These are phyloP conservation scores for Talaromyces albobiverticillius DNA, from an alignment of 2,329 filamentous ascomycete species.

Conservation along the genomic window DNA sequence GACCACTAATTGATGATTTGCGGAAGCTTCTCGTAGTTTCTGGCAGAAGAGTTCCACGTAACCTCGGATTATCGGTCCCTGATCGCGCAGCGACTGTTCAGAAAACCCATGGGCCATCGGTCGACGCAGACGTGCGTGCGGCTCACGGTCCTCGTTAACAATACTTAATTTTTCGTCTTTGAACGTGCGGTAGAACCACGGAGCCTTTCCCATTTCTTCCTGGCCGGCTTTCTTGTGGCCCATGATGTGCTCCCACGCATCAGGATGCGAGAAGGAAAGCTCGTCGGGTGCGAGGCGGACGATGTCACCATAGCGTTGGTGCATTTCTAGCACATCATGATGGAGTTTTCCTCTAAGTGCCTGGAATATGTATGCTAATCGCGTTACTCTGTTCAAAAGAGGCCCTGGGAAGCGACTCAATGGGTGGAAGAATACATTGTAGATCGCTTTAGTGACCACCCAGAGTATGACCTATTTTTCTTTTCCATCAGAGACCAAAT, in stretches of 20 bases:
- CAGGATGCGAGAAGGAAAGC: conserved; percentile 21
- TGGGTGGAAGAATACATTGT: conserved; percentile 26
- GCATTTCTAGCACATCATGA: conserved; percentile 23
- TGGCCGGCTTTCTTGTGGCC: conserved; percentile 20
- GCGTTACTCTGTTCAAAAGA: conserved; percentile 12
- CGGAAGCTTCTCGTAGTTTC: conserved; percentile 16
- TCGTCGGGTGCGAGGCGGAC: conserved; percentile 28
- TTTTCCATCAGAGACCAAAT: no score
- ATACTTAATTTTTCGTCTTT: conserved; percentile 11
- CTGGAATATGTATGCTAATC: conserved; percentile 16
- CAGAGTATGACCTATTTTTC: background rate
- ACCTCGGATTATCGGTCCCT: conserved; percentile 19
- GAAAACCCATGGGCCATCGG: conserved; percentile 30
- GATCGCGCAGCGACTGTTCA: conserved; percentile 25
- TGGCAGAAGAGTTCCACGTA: conserved; percentile 25
- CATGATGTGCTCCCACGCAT: conserved; percentile 29
- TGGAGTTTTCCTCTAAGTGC: conserved; percentile 18
- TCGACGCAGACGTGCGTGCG: conserved; percentile 24
- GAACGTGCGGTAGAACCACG: conserved; percentile 23
- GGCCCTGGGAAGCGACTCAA: conserved; percentile 24
- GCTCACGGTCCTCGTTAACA: conserved; percentile 18
- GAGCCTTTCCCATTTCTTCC: conserved; percentile 25
- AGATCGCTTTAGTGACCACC: conserved; percentile 8
- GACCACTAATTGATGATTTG: conserved; percentile 19
- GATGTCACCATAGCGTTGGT: conserved; percentile 26